Conservation (phyloP, 176 grass and related monocot species). For the Leersia perrieri region DNA sequence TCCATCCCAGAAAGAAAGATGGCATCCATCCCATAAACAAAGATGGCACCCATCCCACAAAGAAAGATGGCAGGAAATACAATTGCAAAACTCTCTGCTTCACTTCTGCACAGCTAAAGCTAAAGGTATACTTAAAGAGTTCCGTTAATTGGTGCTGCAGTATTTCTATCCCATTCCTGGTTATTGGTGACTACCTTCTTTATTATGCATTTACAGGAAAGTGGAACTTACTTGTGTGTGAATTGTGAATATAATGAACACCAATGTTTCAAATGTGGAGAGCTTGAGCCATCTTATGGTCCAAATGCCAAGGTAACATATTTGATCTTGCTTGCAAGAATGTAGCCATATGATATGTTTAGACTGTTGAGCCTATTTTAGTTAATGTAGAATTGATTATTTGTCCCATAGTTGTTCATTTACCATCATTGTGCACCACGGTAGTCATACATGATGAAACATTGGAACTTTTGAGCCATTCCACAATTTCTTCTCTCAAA, state of each 20-base stretch:
- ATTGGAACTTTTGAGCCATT: background rate
- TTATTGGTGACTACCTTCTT: background rate
- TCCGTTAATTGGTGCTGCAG: background rate
- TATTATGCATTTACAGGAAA: slow-evolving; percentile 41
- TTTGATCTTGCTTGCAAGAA: slow-evolving; percentile 7
- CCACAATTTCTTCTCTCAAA: background rate
- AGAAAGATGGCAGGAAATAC: slow-evolving; percentile 50
- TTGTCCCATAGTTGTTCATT: background rate
- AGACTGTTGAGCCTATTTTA: background rate
- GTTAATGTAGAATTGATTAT: background rate
- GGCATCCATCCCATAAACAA: slow-evolving; percentile 65
- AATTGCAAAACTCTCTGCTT: slow-evolving; percentile 63
- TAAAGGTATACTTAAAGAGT: slow-evolving; percentile 44
- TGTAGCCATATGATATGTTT: background rate
- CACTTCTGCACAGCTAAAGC: slow-evolving; percentile 30
- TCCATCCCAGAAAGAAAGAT: slow-evolving; percentile 59
- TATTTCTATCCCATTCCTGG: background rate
- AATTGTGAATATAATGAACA: slow-evolving; percentile 75
- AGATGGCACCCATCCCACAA: slow-evolving; percentile 63
- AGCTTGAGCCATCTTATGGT: slow-evolving; percentile 60
- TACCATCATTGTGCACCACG: background rate
- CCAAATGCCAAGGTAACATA: slow-evolving; percentile 61
- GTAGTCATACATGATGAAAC: background rate
- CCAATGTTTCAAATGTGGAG: slow-evolving; percentile 74
- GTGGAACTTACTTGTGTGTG: slow-evolving; percentile 53